These are phyloP conservation scores for Macrolepiota dolichaula DNA, from an alignment of 768 basidiomycete species.

Conservation along the genomic window DNA sequence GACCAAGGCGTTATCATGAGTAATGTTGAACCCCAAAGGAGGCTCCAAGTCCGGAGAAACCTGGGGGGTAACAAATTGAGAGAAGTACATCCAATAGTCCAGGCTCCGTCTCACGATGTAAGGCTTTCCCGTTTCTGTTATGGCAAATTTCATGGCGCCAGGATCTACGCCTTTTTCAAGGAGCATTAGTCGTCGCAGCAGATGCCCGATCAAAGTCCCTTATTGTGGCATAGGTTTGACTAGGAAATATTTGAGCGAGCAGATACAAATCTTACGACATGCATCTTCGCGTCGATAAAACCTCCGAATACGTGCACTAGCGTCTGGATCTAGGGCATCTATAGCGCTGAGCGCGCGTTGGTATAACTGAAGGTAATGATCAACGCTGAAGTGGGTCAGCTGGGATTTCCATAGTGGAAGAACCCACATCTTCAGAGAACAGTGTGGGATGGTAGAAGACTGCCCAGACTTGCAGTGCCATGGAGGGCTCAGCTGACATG, in stretches of 20 bases:
- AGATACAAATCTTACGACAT: conserved; percentile 49
- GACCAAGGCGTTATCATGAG: conserved; percentile 74
- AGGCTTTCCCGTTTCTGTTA: conserved; percentile 70
- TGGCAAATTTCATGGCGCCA: conserved; percentile 45
- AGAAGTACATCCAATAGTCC: not conserved
- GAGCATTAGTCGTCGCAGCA: conserved; percentile 66
- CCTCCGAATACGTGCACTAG: conserved; percentile 52
- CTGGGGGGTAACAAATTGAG: conserved; percentile 28
- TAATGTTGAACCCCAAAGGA: conserved; percentile 75
- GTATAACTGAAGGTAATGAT: conserved; percentile 49
- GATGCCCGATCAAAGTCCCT: conserved; percentile 79
- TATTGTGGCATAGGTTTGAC: conserved; percentile 4
- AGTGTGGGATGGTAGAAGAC: conserved; percentile 37
- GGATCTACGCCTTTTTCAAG: conserved; percentile 51
- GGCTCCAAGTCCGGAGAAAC: conserved; percentile 40
- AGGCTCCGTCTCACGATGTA: conserved; percentile 43
- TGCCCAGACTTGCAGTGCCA: conserved; percentile 45
- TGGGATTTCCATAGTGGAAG: conserved; percentile 13
- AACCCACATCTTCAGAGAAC: conserved; percentile 40
- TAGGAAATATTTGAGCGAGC: conserved; percentile 4
- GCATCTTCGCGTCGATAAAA: conserved; percentile 75
- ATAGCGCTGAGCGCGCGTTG: conserved; percentile 53
- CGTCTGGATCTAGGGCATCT: conserved; percentile 40
- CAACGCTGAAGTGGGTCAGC: conserved; percentile 11
- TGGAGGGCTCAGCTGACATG: conserved; percentile 17